Evolutionary conservation across 1,284 basidiomycete species (phyloP).

Genomic region (Gymnopus androsaceus): DNA sequence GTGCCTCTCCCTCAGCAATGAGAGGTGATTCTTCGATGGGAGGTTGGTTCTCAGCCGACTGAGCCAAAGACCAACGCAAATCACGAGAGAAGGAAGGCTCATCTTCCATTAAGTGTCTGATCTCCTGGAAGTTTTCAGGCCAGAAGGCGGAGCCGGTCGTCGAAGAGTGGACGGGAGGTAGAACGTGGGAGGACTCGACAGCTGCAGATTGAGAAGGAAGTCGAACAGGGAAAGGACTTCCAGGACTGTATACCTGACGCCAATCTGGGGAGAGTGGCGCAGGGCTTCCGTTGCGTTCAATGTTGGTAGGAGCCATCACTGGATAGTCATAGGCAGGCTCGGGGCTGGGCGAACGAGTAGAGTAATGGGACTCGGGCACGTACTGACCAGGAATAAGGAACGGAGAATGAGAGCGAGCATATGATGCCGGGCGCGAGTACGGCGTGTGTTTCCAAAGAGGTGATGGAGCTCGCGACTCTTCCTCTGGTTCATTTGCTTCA

Average conservation of each 20-base stretch:
- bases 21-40: conserved; percentile 28
- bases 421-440: too few relatives aligned
- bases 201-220: neutral
- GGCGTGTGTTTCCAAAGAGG: conserved; percentile 14
- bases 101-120: conserved; percentile 12
- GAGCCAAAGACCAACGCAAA: neutral
- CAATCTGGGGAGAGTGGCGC: neutral
- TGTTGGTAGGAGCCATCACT: neutral
- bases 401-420: neutral
- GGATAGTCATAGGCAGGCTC: neutral
- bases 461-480: neutral
- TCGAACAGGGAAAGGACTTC: neutral
- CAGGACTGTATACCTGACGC: neutral
- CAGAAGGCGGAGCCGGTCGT: conserved; percentile 1
- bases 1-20: conserved; percentile 27
- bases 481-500: neutral
- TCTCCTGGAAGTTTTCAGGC: conserved; percentile 15
- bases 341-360: neutral
- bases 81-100: conserved; percentile 9
- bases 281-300: neutral
- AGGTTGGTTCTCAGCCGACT: neutral
- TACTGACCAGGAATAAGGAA: conserved; percentile 2
- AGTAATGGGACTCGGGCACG: neutral
- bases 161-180: conserved; percentile 1
- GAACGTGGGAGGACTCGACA: neutral